phyloP scores from a whole-genome alignment of 441 rosid species.

The Populus hybrid region DNA sequence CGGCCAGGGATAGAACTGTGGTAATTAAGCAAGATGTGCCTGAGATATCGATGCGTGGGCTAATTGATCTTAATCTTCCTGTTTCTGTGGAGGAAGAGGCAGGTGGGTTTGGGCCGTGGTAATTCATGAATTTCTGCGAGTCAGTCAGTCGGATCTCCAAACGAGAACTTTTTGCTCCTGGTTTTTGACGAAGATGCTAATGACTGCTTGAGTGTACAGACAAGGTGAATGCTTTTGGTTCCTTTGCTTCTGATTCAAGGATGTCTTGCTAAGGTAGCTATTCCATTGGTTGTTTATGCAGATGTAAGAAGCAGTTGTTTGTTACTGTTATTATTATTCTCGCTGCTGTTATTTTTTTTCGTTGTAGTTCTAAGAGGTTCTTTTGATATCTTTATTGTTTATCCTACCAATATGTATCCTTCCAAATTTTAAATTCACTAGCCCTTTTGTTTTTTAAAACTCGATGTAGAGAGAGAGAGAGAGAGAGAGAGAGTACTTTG shows the following conservation, averaged over 20 bases:
- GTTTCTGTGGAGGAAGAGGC: constrained; percentile 49
- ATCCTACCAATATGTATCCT: not conserved
- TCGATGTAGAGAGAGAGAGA: not conserved
- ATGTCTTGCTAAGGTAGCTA: constrained; percentile 26
- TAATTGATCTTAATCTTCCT: constrained; percentile 70
- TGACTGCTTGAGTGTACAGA: constrained; percentile 31
- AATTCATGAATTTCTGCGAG: constrained; percentile 13
- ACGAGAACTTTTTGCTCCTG: constrained; percentile 4
- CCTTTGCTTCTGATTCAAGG: constrained; percentile 38
- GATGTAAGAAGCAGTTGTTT: constrained; percentile 14
- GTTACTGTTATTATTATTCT: not conserved
- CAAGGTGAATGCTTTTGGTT: constrained; percentile 21
- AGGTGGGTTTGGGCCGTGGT: constrained; percentile 35
- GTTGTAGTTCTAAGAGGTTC: not conserved
- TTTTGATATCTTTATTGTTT: not conserved
- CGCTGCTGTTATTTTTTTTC: not conserved
- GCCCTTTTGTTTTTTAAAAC: constrained; percentile 10
- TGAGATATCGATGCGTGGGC: constrained; percentile 40
- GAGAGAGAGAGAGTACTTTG: not conserved
- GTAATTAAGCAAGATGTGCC: constrained; percentile 41
- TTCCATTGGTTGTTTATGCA: constrained; percentile 23
- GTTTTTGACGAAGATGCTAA: constrained; percentile 19
- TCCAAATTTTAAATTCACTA: constrained; percentile 5
- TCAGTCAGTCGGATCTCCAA: constrained; percentile 14
- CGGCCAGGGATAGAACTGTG: constrained; percentile 51